Base-by-base conservation (phyloP, 225 moss, liverwort and hornwort genomes). In the Sphagnum contortum region DNA sequence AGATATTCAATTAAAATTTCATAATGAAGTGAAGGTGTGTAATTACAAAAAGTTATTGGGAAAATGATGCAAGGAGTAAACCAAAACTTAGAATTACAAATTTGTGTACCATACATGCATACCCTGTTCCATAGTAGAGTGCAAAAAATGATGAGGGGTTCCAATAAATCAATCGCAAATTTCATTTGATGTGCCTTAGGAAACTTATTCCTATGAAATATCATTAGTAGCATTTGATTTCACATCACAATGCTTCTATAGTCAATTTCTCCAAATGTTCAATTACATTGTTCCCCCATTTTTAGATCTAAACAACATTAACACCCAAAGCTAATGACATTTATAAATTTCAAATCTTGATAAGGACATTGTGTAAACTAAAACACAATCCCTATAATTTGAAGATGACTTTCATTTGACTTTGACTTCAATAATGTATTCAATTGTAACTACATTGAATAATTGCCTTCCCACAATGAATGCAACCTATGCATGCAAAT, bases 381-480 rank as follows among this genome's bases (percentile, higher is more conserved):
- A 47, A 14, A 5, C 47, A 49, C 6, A 64, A 52, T 29, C 48
- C 88, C 76, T 77, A 94, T 91, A 69, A 94, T 79, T 69, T 94
- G 88, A 71, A 88, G 87, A 58, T 91, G 89, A 73, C 83, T 86
- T 5, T 84, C 70, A 9, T 90, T 83, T 60, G 77, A 74, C 69
- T 78, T 91, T 48, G 83, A 86, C 70, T 69, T 77, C 5, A 94
- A 64, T 53, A 94, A 82, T 85, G 9, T 72, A 81, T 73, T 94
- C 94, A 45, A 94, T 94, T 5, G 85, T 81, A 11, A 88, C 91
- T 62, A 88, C 90, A 64, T 76, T 88, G 67, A 94, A 91, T 45
- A 81, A 84, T 48, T 91, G 79, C 6, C 94, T 88, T 55, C 94
- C 91, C 6, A 94, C 90, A 70, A 84, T 91, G 66, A 88, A 88